Conservation (phyloP, 768 basidiomycete genomes). For the Krasilnikovozyma curviuscula region DNA sequence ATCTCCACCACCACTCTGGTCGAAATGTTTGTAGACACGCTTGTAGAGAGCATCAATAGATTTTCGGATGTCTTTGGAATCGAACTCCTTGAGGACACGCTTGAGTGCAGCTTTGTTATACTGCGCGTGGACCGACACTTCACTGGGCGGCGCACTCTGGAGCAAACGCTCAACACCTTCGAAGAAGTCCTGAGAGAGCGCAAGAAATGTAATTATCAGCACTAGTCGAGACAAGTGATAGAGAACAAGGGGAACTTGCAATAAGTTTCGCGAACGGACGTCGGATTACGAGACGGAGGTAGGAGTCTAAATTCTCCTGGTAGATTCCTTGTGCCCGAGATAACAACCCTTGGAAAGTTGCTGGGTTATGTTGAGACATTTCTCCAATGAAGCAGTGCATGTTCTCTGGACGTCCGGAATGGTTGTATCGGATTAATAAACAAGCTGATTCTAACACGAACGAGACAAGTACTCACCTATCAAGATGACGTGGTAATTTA, state of each 20-base stretch:
- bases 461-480: slow-evolving; percentile 46
- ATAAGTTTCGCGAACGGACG: slow-evolving; percentile 72
- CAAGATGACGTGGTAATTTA: slow-evolving; percentile 88
- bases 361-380: slow-evolving; percentile 48
- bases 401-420: slow-evolving; percentile 45
- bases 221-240: not conserved
- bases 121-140: slow-evolving; percentile 51
- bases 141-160: slow-evolving; percentile 54
- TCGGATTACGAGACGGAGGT: slow-evolving; percentile 68
- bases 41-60: slow-evolving; percentile 67
- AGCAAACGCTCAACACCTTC: slow-evolving; percentile 77
- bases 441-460: not conserved
- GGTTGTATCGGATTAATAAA: not conserved
- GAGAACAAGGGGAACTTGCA: slow-evolving; percentile 31
- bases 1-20: slow-evolving; percentile 24
- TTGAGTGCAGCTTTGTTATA: slow-evolving; percentile 64
- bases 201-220: not conserved
- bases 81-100: slow-evolving; percentile 67
- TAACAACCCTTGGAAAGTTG: slow-evolving; percentile 42
- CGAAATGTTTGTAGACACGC: slow-evolving; percentile 86
- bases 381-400: slow-evolving; percentile 88
- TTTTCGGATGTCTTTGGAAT: slow-evolving; percentile 73
- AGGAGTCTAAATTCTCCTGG: slow-evolving; percentile 68
- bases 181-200: slow-evolving; percentile 58
- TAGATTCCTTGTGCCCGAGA: slow-evolving; percentile 63